phyloP scores from a whole-genome alignment of 2,329 filamentous ascomycete species.

The Thielaviopsis populi region DNA sequence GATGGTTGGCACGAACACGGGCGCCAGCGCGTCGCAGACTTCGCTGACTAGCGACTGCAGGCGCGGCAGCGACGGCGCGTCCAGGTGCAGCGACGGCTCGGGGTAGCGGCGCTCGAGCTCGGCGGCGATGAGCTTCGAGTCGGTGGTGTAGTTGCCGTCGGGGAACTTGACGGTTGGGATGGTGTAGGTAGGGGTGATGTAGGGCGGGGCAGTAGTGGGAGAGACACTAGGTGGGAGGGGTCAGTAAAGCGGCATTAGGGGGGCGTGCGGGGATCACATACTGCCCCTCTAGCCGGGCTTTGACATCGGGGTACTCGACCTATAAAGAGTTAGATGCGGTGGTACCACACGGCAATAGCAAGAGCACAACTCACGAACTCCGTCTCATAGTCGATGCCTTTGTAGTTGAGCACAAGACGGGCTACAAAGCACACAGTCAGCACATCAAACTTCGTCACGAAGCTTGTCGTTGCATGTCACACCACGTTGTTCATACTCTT shows the following conservation, averaged over 20 bases:
- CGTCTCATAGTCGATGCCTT: conserved; percentile 50
- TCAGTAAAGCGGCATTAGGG: background rate
- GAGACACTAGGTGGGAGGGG: conserved; percentile 24
- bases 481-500: conserved; percentile 35
- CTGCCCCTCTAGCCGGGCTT: conserved; percentile 39
- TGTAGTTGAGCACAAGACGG: conserved; percentile 52
- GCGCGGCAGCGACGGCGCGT: conserved; percentile 34
- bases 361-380: conserved; percentile 35
- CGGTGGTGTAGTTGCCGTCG: conserved; percentile 46
- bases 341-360: background rate
- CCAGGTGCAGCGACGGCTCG: conserved; percentile 40
- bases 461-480: background rate
- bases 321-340: conserved; percentile 18
- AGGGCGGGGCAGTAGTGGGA: conserved; percentile 23
- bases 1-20: conserved; percentile 34
- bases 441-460: background rate
- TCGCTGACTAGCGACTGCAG: conserved; percentile 26
- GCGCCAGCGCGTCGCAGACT: conserved; percentile 24
- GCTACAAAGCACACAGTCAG: conserved; percentile 28
- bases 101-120: conserved; percentile 46
- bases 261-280: conserved; percentile 22
- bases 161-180: conserved; percentile 41
- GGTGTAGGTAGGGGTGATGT: conserved; percentile 30
- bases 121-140: conserved; percentile 44
- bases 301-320: conserved; percentile 52